phyloP scores from a whole-genome alignment of 306 rosid genomes.

The Spatholobus suberectus region DNA sequence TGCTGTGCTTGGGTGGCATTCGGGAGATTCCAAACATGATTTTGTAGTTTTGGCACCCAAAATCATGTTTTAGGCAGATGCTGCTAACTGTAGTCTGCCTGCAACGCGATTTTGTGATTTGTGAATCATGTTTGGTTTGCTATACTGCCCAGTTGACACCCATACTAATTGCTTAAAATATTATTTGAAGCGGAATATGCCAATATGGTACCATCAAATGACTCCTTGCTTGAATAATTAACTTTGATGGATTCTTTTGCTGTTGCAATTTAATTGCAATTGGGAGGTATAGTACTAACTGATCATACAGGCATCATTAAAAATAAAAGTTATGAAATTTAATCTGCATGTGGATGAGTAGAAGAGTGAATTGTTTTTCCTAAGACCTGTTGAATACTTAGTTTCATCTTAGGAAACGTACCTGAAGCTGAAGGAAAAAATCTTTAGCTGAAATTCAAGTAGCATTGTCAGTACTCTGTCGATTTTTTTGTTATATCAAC shows the following conservation, averaged over 20 bases:
- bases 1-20: not conserved
- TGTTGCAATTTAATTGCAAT: not conserved
- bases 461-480: not conserved
- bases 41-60: not conserved
- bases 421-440: not conserved
- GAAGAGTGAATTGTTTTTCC: slow-evolving; percentile 13
- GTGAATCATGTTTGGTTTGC: slow-evolving; percentile 4
- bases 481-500: not conserved
- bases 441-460: not conserved
- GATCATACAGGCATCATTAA: slow-evolving; percentile 17
- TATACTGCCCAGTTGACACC: slow-evolving; percentile 4
- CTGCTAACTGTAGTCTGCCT: not conserved
- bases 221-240: slow-evolving; percentile 9
- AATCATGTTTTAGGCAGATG: slow-evolving; percentile 6
- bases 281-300: slow-evolving; percentile 10
- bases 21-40: not conserved
- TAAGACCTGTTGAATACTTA: not conserved
- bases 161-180: not conserved
- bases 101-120: not conserved
- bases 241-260: slow-evolving; percentile 23
- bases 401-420: slow-evolving; percentile 17
- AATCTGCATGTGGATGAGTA: not conserved
- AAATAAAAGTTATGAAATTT: slow-evolving; percentile 10
- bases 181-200: not conserved
- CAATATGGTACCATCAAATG: slow-evolving; percentile 23